Evolutionary conservation across 768 basidiomycete species (phyloP), one percentile per base, ranked within the genome.

Genomic region (Trametes cinnabarina): DNA sequence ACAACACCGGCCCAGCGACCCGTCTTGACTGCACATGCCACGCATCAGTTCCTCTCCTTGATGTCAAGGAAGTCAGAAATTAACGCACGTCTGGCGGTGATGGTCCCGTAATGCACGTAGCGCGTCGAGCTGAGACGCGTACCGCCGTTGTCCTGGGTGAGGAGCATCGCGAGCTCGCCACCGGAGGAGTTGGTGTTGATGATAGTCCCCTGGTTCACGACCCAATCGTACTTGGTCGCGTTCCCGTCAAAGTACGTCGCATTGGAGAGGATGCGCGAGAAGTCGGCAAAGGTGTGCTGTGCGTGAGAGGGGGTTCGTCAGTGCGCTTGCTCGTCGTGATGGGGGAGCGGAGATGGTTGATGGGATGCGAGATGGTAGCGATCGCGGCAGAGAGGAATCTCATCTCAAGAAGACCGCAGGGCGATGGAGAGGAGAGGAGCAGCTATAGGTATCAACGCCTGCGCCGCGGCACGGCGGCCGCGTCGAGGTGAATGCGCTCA

Each of bases 1-100:
- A 95, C 87, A 7, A 94, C 85, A 32, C 92, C 92, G 17, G 69
- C 78, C 90, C 89, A 92, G 55, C 83, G 81, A 40, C 88, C 84
- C 0, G 90, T 87, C 74, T 91, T 92, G 63, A 91, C 87, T 88
- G 64, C 14, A 47, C 9, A 42, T 2, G 3, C 23, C 22, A 11
- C 37, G 35, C 39, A 26, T 32, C 42, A 12, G 22, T 10, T 15
- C 26, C 11, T n/a, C 9, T 11, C 12, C 30, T 10, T 11, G 10
- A 3, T 28, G 12, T 3, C 8, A 47, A 40, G 22, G 39, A 22
- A 34, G 41, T 41, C 25, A 9, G 5, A n/a, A 59, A 9, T 35
- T 7, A 4, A 68, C 75, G 28, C 64, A 90, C 87, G 58, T 53
- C 74, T 79, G 39, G 88, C 77, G 34, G 86, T 89, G 64, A 93